Base-by-base conservation (phyloP, 2,329 filamentous ascomycete genomes). In the Aschersonia sp. region DNA sequence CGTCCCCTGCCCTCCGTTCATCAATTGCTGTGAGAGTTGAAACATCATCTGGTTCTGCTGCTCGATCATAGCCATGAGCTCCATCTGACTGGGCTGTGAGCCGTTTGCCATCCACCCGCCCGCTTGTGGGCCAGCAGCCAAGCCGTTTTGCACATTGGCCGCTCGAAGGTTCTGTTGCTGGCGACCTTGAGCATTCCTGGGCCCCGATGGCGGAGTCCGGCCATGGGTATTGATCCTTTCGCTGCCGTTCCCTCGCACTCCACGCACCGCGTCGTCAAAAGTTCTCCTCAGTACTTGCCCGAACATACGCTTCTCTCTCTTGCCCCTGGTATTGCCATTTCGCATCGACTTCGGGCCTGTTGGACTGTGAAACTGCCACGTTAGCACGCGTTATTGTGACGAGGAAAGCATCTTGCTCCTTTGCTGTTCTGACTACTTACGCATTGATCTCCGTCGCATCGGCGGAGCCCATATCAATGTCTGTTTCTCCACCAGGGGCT, bases 321-420 rank as follows among this genome's bases (percentile, higher is more conserved):
- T 75, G 48, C 74, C 71, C 48, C 75, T 66, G 47, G 61, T 61
- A 56, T 70, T 77, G 47, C 78, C 78, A 61, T 84, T 87, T 59
- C 92, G 85, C 89, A 97, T 95, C 35, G 89, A 89, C 63, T 89
- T 92, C 20, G 92, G 92, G 49, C 91, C 92, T 46, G 89, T 97
- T 7, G 92, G 92, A 59, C 91, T 96, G 58, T 50, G 30, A 5
- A 30, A 40, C 3, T 47, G 9, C 7, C 3, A 49, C 10, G 43
- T 44, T 35, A 43, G 40, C 20, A 46, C 20, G 32, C 4, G 32
- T 10, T 9, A 43, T 31, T 10, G 38, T 30, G 2, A 30, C n/a
- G n/a, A 10, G 9, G 10, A 20, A 28, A 4, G 20, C 7, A 12
- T 38, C 7, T 20, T 20, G 20, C 20, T 20, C 20, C 20, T 20